A percentile compares a stretch with the other conserved stretches of the same genome.
These are phyloP conservation scores for Mycena citricolor DNA, from an alignment of 1,284 basidiomycete species.

Conservation along the genomic window DNA sequence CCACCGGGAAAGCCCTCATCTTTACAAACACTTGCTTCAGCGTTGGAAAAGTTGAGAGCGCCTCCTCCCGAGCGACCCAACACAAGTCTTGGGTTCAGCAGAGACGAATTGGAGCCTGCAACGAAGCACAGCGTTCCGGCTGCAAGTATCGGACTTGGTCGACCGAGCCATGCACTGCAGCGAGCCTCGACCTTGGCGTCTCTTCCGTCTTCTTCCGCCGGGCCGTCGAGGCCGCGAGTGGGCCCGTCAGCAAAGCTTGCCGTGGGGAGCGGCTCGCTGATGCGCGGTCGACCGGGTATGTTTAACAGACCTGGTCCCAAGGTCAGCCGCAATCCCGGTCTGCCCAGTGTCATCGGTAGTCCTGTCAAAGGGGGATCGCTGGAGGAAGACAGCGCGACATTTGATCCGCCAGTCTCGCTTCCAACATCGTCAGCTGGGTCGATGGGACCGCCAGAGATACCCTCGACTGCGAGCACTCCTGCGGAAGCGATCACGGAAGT, in stretches of 20 bases:
- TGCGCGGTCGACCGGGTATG: constrained; percentile 17
- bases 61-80: constrained; percentile 60
- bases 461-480: constrained; percentile 25
- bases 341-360: constrained; percentile 59
- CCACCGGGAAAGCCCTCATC: constrained; percentile 34
- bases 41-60: constrained; percentile 61
- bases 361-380: constrained; percentile 53
- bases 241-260: constrained; percentile 9
- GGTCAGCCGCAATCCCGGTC: constrained; percentile 61
- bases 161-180: constrained; percentile 23
- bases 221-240: too few relatives aligned
- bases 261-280: constrained; percentile 18
- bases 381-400: constrained; percentile 61
- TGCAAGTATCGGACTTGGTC: constrained; percentile 18
- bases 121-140: constrained; percentile 23
- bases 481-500: constrained; percentile 20
- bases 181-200: constrained; percentile 20
- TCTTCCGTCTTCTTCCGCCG: too few relatives aligned
- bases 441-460: constrained; percentile 45
- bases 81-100: constrained; percentile 64
- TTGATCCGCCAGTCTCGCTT: constrained; percentile 48
- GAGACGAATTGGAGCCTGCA: constrained; percentile 30
- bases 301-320: too few relatives aligned
- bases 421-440: constrained; percentile 30
- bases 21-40: constrained; percentile 52